Conservation (phyloP, 306 rosid genomes). For the Cicer bijugum region DNA sequence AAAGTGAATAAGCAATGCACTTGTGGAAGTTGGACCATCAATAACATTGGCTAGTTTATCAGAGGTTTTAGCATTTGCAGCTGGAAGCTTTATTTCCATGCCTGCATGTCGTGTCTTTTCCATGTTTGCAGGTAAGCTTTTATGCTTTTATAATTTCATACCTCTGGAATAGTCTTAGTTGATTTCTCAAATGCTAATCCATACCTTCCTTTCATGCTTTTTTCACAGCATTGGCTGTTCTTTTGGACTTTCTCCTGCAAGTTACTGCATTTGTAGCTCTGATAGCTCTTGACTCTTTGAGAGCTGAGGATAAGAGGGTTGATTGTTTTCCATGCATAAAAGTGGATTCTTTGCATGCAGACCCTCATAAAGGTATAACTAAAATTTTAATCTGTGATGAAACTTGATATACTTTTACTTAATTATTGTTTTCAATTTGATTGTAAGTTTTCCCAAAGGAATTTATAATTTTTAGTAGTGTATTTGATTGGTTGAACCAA, state of each 20-base stretch:
- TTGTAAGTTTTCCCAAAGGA: slow-evolving; percentile 33
- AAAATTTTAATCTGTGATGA: slow-evolving; percentile 37
- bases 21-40: slow-evolving; percentile 98
- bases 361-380: slow-evolving; percentile 69
- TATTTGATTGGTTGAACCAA: too few relatives aligned
- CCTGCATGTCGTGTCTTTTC: slow-evolving; percentile 99
- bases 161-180: slow-evolving; percentile 32
- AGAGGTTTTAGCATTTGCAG: slow-evolving; percentile 97
- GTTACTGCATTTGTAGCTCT: slow-evolving; percentile 95
- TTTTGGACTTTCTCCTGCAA: slow-evolving; percentile 94
- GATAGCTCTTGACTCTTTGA: slow-evolving; percentile 79
- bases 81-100: slow-evolving; percentile 97
- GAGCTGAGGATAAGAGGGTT: slow-evolving; percentile 87
- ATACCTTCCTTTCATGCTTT: slow-evolving; percentile 47
- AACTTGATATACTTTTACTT: slow-evolving; percentile 34
- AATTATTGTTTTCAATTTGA: slow-evolving; percentile 11
- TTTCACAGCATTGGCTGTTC: slow-evolving; percentile 91
- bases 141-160: slow-evolving; percentile 35
- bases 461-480: too few relatives aligned
- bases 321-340: slow-evolving; percentile 94
- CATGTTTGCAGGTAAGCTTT: slow-evolving; percentile 89
- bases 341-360: slow-evolving; percentile 57
- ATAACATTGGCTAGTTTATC: slow-evolving; percentile 94
- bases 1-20: slow-evolving; percentile 91
- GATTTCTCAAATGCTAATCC: slow-evolving; percentile 37